A percentile compares a stretch with the other conserved stretches of the same genome.
Evolutionary conservation across 176 grass and related monocot species (phyloP).

Genomic region (Paspalum notatum): DNA sequence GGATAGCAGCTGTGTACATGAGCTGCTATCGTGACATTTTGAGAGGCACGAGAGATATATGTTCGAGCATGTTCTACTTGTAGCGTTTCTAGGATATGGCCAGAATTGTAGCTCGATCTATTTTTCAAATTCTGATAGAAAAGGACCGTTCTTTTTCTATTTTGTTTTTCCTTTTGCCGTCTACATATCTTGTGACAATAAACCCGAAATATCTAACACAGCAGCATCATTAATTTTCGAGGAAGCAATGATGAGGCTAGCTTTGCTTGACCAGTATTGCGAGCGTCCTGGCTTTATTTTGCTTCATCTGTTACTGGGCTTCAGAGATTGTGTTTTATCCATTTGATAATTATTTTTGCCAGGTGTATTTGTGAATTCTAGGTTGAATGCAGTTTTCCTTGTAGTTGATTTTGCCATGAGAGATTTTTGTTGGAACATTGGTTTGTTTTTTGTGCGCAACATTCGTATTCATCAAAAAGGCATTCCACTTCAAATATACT

Average conservation of each 20-base stretch:
- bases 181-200: slow-evolving; percentile 54
- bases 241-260: slow-evolving; percentile 7
- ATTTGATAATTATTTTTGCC: too few species aligned
- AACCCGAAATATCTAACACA: slow-evolving; percentile 57
- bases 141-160: slow-evolving; percentile 39
- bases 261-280: background rate
- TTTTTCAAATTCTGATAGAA: slow-evolving; percentile 62
- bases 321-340: too few species aligned
- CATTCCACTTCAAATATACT: too few species aligned
- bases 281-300: background rate
- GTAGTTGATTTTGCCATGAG: too few species aligned
- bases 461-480: too few species aligned
- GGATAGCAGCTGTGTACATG: slow-evolving; percentile 35
- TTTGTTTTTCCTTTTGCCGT: background rate
- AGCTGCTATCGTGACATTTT: slow-evolving; percentile 49
- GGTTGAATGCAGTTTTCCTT: too few species aligned
- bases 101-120: slow-evolving; percentile 45
- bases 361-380: too few species aligned
- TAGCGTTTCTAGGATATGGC: slow-evolving; percentile 50
- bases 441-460: too few species aligned
- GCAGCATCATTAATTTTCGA: slow-evolving; percentile 39
- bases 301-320: too few species aligned
- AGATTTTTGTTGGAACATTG: too few species aligned
- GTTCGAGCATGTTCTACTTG: slow-evolving; percentile 25
- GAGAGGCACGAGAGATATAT: slow-evolving; percentile 42